phyloP scores from a whole-genome alignment of 768 basidiomycete species.

The Chlorophyllum brunneum region DNA sequence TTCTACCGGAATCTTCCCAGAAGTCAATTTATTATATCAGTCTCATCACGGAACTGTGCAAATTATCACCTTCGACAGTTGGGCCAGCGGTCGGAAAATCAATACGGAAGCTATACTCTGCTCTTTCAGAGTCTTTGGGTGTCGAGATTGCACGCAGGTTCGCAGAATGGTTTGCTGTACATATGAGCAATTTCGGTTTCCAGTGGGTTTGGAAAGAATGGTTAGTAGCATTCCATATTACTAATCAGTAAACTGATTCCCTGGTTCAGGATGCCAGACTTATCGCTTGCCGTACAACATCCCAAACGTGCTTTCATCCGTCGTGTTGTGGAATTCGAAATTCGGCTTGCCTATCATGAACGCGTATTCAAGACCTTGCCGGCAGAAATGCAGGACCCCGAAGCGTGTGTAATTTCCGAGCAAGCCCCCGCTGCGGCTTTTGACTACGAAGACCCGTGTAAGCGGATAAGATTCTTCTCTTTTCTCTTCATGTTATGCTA shows the following conservation, averaged over 20 bases:
- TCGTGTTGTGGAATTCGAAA: slow-evolving; percentile 83
- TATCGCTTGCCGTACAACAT: slow-evolving; percentile 68
- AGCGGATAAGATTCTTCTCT: slow-evolving; percentile 17
- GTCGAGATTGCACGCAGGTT: slow-evolving; percentile 78
- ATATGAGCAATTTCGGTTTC: slow-evolving; percentile 98
- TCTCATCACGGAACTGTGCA: slow-evolving; percentile 91
- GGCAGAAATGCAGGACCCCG: slow-evolving; percentile 66
- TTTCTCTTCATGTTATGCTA: neutral
- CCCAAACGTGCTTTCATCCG: slow-evolving; percentile 88
- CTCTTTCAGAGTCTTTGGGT: slow-evolving; percentile 83
- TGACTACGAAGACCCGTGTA: slow-evolving; percentile 80
- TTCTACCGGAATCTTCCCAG: slow-evolving; percentile 73
- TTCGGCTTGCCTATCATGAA: slow-evolving; percentile 90
- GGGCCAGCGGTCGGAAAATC: slow-evolving; percentile 97
- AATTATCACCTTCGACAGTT: slow-evolving; percentile 86
- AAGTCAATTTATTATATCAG: slow-evolving; percentile 84
- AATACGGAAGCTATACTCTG: slow-evolving; percentile 78
- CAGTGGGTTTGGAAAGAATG: slow-evolving; percentile 99
- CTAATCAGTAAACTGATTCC: neutral
- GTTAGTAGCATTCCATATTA: slow-evolving; percentile 37
- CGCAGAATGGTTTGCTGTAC: slow-evolving; percentile 92
- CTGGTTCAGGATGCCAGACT: slow-evolving; percentile 74
- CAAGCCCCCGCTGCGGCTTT: slow-evolving; percentile 78
- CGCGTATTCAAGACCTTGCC: slow-evolving; percentile 89
- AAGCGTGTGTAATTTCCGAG: slow-evolving; percentile 57